phyloP scores from a whole-genome alignment of 192 early-diverging fungal genomes.

The Chytriomyces hyalinus region DNA sequence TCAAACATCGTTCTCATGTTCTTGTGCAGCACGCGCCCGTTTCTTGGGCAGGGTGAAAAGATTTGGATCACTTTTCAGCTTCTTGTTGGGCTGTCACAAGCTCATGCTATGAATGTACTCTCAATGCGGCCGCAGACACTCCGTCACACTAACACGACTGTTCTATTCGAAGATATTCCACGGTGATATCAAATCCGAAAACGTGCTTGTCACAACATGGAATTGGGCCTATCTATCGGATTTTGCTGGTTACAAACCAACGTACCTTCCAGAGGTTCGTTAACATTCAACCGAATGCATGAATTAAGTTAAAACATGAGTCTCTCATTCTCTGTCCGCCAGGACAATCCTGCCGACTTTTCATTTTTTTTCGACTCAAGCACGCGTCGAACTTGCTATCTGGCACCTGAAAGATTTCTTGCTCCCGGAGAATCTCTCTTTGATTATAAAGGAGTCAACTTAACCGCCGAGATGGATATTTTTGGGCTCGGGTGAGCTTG shows the following conservation, averaged over 20 bases:
- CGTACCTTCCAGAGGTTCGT: conserved; percentile 82
- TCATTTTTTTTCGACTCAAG: conserved; percentile 97
- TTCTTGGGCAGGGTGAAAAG: conserved; percentile 83
- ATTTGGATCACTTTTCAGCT: conserved; percentile 95
- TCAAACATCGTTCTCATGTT: background rate
- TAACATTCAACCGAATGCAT: background rate
- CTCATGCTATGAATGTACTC: conserved; percentile 66
- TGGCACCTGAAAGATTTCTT: conserved; percentile 95
- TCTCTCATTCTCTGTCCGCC: background rate
- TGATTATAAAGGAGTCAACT: conserved; percentile 34
- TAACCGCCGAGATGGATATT: conserved; percentile 87
- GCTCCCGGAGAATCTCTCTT: conserved; percentile 60
- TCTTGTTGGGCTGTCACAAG: conserved; percentile 76
- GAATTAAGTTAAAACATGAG: too few relatives aligned
- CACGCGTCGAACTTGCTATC: conserved; percentile 85
- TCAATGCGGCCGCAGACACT: background rate
- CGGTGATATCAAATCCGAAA: conserved; percentile 97
- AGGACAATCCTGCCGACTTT: conserved; percentile 95
- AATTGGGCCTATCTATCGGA: conserved; percentile 92
- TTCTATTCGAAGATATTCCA: conserved; percentile 70
- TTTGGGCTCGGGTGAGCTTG: conserved; percentile 83
- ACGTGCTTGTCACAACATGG: conserved; percentile 93
- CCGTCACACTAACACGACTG: conserved; percentile 11
- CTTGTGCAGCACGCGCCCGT: conserved; percentile 82
- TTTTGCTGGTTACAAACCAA: conserved; percentile 90